Evolutionary conservation across 495 filamentous ascomycete species (phyloP).

Genomic region (Parmelia sp.): DNA sequence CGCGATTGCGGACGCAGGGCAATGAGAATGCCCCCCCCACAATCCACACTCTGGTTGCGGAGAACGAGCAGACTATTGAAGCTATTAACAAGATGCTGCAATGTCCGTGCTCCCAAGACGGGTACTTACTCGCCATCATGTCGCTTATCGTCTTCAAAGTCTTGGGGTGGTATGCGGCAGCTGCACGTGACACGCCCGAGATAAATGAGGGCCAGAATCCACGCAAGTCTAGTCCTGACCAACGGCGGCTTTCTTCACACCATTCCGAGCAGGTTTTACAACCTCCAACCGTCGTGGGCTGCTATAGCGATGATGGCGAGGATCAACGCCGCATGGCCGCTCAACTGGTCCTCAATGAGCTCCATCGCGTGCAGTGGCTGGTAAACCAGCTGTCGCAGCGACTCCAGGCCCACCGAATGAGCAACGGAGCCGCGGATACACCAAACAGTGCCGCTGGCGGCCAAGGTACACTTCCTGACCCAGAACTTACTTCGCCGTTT

Average conservation of each 20-base stretch:
- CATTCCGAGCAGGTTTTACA: conserved; percentile 14
- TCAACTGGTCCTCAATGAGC: conserved; percentile 35
- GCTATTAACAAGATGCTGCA: conserved; percentile 26
- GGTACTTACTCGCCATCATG: conserved; percentile 28
- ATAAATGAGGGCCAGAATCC: not conserved
- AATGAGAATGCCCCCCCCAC: conserved; percentile 17
- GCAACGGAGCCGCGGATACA: not conserved
- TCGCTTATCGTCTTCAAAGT: conserved; percentile 32
- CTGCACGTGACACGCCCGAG: conserved; percentile 10
- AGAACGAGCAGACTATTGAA: conserved; percentile 28
- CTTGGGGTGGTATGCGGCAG: conserved; percentile 29
- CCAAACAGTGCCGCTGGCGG: not conserved
- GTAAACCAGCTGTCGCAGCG: conserved; percentile 26
- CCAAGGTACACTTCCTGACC: not conserved
- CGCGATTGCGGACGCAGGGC: conserved; percentile 2
- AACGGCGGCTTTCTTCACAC: not conserved
- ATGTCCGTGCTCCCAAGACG: conserved; percentile 27
- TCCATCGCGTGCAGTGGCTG: conserved; percentile 37
- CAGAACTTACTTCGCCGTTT: not conserved
- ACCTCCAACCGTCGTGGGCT: conserved; percentile 10
- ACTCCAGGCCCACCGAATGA: not conserved
- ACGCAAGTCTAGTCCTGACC: not conserved
- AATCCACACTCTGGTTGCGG: conserved; percentile 25
- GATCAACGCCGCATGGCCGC: conserved; percentile 31
- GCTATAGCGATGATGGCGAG: conserved; percentile 25